Base-by-base conservation (phyloP, 2,329 filamentous ascomycete genomes). In the Chrysosporium queenslandicum region DNA sequence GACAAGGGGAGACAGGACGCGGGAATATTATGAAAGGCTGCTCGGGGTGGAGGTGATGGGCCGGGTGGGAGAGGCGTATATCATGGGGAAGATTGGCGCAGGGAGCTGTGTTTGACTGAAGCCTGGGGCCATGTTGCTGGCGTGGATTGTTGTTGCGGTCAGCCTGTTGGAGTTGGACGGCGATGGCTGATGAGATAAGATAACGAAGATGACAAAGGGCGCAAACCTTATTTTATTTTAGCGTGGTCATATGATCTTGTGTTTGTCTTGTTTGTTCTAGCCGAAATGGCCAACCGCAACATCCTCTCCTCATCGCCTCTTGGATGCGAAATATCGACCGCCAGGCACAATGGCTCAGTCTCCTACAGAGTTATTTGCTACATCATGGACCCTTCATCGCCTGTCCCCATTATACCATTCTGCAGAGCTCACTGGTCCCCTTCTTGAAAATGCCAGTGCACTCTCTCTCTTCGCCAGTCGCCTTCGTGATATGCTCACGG, bases 311-410 rank as follows among this genome's bases (percentile, higher is more conserved):
- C 32, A 4, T 34, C 32, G 4, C 32, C 32, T 34, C 32, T 7
- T n/a, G 14, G 14, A 34, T 34, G 29, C 32, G 14, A n/a, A 4
- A 29, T 29, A 29, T 29, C 9, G 9, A 9, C 27, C 4, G 5
- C 27, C 4, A 29, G 5, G 9, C 9, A 29, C 34, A 47, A 58
- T 58, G 56, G 55, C 56, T 47, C 37, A 46, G 25, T 50, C 55
- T 29, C 39, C 55, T 20, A 36, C 50, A 25, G 48, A 56, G 40
- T 66, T 79, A 36, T 75, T 77, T 59, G 72, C 74, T 59, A 71
- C 71, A n/a, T 77, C 75, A 25, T 79, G 75, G 70, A 73, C 66
- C n/a, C 63, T 75, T 47, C 74, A 77, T 60, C 74, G 75, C 57
- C 63, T 78, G 7, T 77, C 76, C 3, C 75, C 75, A n/a, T 69